Evolutionary conservation across 1,139 yeast species (phyloP), one percentile per base, ranked within the genome.

Genomic region (Hyphopichia buzzinii): DNA sequence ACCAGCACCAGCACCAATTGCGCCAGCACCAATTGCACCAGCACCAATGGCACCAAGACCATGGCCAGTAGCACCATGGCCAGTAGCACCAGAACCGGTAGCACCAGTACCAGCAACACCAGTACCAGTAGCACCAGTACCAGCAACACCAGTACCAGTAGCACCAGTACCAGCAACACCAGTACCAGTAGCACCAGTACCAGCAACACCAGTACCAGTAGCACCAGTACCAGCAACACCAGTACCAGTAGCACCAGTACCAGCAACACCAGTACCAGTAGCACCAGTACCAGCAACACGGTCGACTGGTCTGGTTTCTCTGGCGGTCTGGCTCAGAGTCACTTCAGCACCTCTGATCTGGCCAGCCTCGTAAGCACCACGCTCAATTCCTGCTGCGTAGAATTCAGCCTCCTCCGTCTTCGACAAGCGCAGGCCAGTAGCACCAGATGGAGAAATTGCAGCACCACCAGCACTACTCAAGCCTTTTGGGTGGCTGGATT

Each of bases 331-430:
- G 4, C 14, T 19, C 11, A 17, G 31, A 4, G 19, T 28, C 22
- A 35, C 34, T 4, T 42, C 45, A 16, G 46, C 34, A 14, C 39
- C 48, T 16, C 19, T 17, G 8, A 44, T 26, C 23, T 46, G 43
- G 4, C 54, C 54, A 3, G 48, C 45, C 25, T 49, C 53, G 27
- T 43, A 43, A 3, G 54, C 39, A 3, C 49, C 50, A 19, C 40
- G 40, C 5, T 27, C 15, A 8, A 45, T 39, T 14, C 52, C 54
- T 6, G 49, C 49, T 8, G 22, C 34, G 33, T 49, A 49, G 26
- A 34, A 37, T 8, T 40, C 44, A 8, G 19, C 13, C 14, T 21
- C 26, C 24, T 42, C 43, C 5, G 33, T 12, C 19, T 39, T 34
- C 14, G 34, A 25, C 31, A 37, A 33, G 8, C 14, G 15, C 8